phyloP scores from a whole-genome alignment of 1,284 basidiomycete genomes.

The Naganishia liquefaciens region DNA sequence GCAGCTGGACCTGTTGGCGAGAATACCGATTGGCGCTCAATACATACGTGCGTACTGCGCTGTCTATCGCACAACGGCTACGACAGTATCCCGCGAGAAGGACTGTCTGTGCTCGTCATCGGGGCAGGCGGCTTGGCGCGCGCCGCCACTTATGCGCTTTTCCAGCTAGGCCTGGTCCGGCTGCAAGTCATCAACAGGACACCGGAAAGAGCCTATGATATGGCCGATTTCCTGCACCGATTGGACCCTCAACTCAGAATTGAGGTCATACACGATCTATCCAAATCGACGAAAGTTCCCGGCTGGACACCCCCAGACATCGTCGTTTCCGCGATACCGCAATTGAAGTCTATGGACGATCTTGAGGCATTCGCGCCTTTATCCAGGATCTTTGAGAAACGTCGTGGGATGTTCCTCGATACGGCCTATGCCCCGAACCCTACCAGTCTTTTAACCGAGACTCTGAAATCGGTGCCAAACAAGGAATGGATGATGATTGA shows the following conservation, averaged over 20 bases:
- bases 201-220: conserved; percentile 32
- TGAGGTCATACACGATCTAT: conserved; percentile 11
- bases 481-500: conserved; percentile 69
- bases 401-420: conserved; percentile 26
- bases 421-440: conserved; percentile 23
- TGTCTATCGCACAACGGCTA: conserved; percentile 39
- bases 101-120: conserved; percentile 67
- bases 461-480: conserved; percentile 47
- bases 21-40: conserved; percentile 86
- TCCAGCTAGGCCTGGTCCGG: conserved; percentile 63
- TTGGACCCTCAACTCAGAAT: conserved; percentile 28
- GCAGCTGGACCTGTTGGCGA: conserved; percentile 67
- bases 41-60: conserved; percentile 58
- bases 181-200: conserved; percentile 86
- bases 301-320: conserved; percentile 29
- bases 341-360: conserved; percentile 16
- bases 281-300: background rate
- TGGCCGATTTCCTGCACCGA: conserved; percentile 25
- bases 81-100: conserved; percentile 34
- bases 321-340: conserved; percentile 32
- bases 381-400: conserved; percentile 22
- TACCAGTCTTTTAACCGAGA: conserved; percentile 65
- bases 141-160: conserved; percentile 79
- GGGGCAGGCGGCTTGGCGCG: conserved; percentile 84
- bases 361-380: conserved; percentile 22